Base-by-base conservation (phyloP, 352 stramenopile genomes). In the Globisporangium nunn region DNA sequence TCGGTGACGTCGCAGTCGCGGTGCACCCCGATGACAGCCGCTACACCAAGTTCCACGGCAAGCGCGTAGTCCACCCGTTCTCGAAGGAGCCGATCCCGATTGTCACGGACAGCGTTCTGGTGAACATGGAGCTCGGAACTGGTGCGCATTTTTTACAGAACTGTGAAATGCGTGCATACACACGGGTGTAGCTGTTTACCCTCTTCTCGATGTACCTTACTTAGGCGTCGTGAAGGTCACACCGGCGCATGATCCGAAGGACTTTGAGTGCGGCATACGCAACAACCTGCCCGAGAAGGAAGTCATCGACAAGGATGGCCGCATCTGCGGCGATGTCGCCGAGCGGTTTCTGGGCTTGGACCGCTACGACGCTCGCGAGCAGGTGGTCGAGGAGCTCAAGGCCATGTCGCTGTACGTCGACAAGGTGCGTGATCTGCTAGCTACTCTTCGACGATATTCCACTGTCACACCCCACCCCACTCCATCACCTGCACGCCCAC, bases 51-150 rank as follows among this genome's bases (percentile, higher is more conserved):
- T 90, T 99, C 46, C 97, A 99, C 63, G 96, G 96, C 39, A 98
- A 97, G 66, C 73, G 80, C 40, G 85, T 99, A 17, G 58, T 98
- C 31, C 97, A 99, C 71, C 97, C 97, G 43, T 99, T 98, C 66
- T 74, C 78, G 3, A 66, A 75, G 12, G 60, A 76, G 40, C 74
- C 66, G 10, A 97, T 99, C 52, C 96, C 96, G 10, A 98, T 99
- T 54, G 77, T 99, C 39, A 79, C 71, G 10, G 98, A 99, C 74
- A 70, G 71, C n/a, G 72, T 84, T 11, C 79, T 99, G 1, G 97
- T 99, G 10, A 97, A 99, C 62, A 99, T 99, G 96, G 80, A 88
- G 52, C 96, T 99, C 47, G 97, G 97, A 59, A 99, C 97, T 0
- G 97, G 97, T 87, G 90, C 80, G 55, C 23, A 23, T 1, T 23